Percentiles rank a stretch among this genome's conserved stretches.
Conservation (phyloP, 2,329 filamentous ascomycete genomes). For the Akanthomyces uredinophilus region DNA sequence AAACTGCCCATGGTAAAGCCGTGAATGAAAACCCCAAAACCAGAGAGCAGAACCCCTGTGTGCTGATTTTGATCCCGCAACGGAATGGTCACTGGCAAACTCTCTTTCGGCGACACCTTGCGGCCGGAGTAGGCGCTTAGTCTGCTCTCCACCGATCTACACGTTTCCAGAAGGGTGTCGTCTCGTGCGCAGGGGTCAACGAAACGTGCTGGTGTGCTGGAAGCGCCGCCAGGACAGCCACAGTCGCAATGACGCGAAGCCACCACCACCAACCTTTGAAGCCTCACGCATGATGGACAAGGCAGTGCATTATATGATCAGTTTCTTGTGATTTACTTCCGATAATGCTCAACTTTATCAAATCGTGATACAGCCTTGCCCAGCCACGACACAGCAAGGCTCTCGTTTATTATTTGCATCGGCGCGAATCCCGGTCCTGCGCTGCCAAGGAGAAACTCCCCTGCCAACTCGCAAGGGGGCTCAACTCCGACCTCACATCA, state of each 20-base stretch:
- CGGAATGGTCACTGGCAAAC: too few relatives aligned
- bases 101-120: background rate
- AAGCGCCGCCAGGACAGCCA: background rate
- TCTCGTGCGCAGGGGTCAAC: background rate
- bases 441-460: background rate
- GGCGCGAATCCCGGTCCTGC: background rate
- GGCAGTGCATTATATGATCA: too few relatives aligned
- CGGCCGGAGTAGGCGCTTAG: background rate
- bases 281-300: too few relatives aligned
- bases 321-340: background rate
- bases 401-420: background rate
- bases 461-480: too few relatives aligned
- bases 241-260: background rate
- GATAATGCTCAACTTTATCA: background rate
- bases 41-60: background rate
- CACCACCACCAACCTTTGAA: background rate
- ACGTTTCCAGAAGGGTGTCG: background rate
- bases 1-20: background rate
- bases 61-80: background rate
- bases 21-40: background rate
- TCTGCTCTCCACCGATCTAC: slow-evolving; percentile 8
- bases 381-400: background rate
- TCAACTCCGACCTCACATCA: slow-evolving; percentile 7
- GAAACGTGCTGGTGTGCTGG: background rate
- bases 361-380: background rate